Conservation (phyloP, 768 basidiomycete species). For the Chalciporus piperatus region DNA sequence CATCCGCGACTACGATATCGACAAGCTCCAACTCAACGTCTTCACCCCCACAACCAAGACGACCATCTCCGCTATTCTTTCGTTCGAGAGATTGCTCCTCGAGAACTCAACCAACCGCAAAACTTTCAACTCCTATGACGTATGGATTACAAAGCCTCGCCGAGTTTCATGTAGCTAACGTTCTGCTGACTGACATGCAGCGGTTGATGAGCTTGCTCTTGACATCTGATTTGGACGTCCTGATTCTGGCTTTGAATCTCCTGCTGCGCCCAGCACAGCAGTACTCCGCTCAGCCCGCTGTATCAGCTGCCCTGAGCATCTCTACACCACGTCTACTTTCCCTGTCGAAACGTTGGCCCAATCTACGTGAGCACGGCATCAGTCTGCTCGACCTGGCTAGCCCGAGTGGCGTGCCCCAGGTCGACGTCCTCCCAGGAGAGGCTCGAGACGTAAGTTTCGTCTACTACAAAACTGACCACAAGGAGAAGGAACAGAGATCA, state of each 20-base stretch:
- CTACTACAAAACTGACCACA: constrained; percentile 67
- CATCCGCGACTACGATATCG: constrained; percentile 82
- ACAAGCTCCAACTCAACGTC: constrained; percentile 74
- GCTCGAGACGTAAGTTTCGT: constrained; percentile 78
- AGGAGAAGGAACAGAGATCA: constrained; percentile 44
- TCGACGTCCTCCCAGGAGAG: constrained; percentile 65
- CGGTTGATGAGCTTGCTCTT: constrained; percentile 85
- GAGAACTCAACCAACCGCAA: constrained; percentile 99
- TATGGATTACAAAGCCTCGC: constrained; percentile 42
- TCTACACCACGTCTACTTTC: constrained; percentile 78
- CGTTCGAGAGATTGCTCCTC: constrained; percentile 84
- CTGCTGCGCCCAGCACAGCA: constrained; percentile 93
- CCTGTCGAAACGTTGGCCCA: constrained; percentile 82
- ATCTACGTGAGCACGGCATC: constrained; percentile 75
- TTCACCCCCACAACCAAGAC: constrained; percentile 77
- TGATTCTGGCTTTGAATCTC: constrained; percentile 79
- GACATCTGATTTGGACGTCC: constrained; percentile 85
- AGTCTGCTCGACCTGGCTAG: constrained; percentile 72
- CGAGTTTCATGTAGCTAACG: constrained; percentile 1
- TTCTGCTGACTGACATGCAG: constrained; percentile 39
- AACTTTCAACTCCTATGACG: constrained; percentile 95
- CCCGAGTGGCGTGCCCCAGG: constrained; percentile 45
- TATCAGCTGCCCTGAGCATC: constrained; percentile 78
- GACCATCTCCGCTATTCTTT: constrained; percentile 75
- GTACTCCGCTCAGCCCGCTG: constrained; percentile 84